Evolutionary conservation across 805 yeast species (phyloP).

Genomic region (Teunomyces lycoperdinae): DNA sequence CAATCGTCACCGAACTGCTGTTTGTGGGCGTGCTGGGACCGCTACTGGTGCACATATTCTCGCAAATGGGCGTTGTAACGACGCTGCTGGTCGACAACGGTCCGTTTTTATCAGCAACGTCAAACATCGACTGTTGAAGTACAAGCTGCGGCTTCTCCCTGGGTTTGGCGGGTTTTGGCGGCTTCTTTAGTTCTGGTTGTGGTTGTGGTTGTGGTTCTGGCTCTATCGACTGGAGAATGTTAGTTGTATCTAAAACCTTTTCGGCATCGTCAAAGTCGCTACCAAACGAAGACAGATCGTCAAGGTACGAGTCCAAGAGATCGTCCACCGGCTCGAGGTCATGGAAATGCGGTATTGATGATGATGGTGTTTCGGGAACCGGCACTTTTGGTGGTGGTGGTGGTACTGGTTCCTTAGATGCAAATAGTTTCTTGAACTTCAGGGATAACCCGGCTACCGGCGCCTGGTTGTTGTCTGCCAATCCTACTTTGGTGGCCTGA

Average conservation of each 20-base stretch:
- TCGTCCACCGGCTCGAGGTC: slow-evolving; percentile 41
- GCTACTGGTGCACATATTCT: not conserved
- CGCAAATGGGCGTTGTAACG: slow-evolving; percentile 4
- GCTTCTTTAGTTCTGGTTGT: not conserved
- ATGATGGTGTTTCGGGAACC: not conserved
- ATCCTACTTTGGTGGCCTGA: not conserved
- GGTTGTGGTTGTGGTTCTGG: not conserved
- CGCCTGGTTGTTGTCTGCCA: not conserved
- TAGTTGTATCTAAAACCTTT: slow-evolving; percentile 14
- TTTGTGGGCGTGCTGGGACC: slow-evolving; percentile 24
- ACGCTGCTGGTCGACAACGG: slow-evolving; percentile 6
- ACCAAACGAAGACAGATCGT: slow-evolving; percentile 27
- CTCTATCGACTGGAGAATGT: slow-evolving; percentile 7
- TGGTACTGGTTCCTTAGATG: not conserved
- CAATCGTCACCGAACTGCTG: slow-evolving; percentile 30
- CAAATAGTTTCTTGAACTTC: slow-evolving; percentile 27
- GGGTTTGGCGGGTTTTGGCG: not conserved
- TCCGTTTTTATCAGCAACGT: not conserved
- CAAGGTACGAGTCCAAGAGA: slow-evolving; percentile 40
- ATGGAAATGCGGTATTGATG: not conserved
- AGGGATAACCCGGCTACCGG: slow-evolving; percentile 14
- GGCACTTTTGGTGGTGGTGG: not conserved
- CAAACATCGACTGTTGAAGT: slow-evolving; percentile 2
- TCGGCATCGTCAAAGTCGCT: slow-evolving; percentile 16
- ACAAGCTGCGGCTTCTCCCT: not conserved